Conservation (phyloP, 2,329 filamentous ascomycete genomes). For the Aspergillus candidus region DNA sequence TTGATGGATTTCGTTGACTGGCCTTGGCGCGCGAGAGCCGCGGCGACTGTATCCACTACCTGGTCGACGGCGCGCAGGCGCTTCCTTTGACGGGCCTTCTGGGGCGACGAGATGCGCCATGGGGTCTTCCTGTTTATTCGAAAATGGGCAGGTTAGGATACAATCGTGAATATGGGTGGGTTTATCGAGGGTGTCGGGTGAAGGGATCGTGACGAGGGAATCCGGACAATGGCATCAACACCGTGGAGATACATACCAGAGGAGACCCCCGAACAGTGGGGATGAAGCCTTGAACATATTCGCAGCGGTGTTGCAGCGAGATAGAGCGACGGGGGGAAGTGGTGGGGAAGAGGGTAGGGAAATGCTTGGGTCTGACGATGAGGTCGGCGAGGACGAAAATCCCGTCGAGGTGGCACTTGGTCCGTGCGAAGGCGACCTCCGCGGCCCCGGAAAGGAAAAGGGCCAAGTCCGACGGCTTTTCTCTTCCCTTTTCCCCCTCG, state of each 20-base stretch:
- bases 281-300: constrained; percentile 80
- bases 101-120: constrained; percentile 86
- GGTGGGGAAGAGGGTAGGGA: constrained; percentile 14
- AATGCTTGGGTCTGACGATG: neutral
- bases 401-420: constrained; percentile 13
- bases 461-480: constrained; percentile 9
- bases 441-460: constrained; percentile 12
- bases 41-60: constrained; percentile 77
- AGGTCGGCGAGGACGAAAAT: constrained; percentile 13
- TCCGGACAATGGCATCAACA: neutral
- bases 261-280: constrained; percentile 68
- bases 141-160: constrained; percentile 1
- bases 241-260: constrained; percentile 56
- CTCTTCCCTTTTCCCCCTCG: constrained; percentile 2
- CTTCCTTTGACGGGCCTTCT: constrained; percentile 80
- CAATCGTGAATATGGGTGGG: constrained; percentile 11
- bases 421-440: constrained; percentile 20
- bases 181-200: constrained; percentile 4
- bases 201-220: constrained; percentile 1
- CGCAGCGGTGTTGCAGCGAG: constrained; percentile 14
- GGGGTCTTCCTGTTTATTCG: constrained; percentile 72
- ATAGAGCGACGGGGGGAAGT: constrained; percentile 5
- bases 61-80: constrained; percentile 79
- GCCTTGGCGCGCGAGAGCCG: constrained; percentile 66
- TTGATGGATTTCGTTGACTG: constrained; percentile 70